These are phyloP conservation scores for Kurtzmaniella natalensis DNA, from an alignment of 1,139 yeast species.

Conservation along the genomic window DNA sequence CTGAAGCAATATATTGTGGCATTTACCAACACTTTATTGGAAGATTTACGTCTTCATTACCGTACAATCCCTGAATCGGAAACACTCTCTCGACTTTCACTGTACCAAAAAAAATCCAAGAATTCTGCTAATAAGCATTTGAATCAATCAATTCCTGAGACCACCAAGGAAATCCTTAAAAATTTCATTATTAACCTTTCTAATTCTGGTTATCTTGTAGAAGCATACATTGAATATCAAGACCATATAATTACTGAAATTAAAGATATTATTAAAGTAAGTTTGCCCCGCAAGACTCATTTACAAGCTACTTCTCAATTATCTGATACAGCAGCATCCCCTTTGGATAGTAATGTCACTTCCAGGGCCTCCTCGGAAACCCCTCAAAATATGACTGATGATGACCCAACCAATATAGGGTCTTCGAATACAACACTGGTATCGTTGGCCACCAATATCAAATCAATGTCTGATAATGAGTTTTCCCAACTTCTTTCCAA, in stretches of 20 bases:
- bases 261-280: constrained; percentile 63
- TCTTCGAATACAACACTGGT: constrained; percentile 25
- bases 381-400: constrained; percentile 10
- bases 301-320: neutral
- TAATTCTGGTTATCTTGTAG: constrained; percentile 58
- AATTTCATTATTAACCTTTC: constrained; percentile 51
- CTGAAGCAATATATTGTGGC: constrained; percentile 63
- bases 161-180: constrained; percentile 36
- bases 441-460: constrained; percentile 44
- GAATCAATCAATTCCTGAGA: constrained; percentile 27
- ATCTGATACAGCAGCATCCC: constrained; percentile 12
- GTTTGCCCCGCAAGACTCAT: constrained; percentile 45
- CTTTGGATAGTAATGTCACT: constrained; percentile 19
- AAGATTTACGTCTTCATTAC: constrained; percentile 59
- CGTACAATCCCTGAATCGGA: constrained; percentile 43
- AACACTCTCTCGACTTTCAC: constrained; percentile 49
- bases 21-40: constrained; percentile 51
- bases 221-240: constrained; percentile 65
- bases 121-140: constrained; percentile 14
- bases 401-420: neutral
- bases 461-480: constrained; percentile 64
- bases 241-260: constrained; percentile 65
- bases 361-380: constrained; percentile 31
- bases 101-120: constrained; percentile 21
- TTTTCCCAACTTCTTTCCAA: constrained; percentile 66